These are phyloP conservation scores for Hylodesmum podocarpum DNA, from an alignment of 306 rosid species.

Conservation along the genomic window DNA sequence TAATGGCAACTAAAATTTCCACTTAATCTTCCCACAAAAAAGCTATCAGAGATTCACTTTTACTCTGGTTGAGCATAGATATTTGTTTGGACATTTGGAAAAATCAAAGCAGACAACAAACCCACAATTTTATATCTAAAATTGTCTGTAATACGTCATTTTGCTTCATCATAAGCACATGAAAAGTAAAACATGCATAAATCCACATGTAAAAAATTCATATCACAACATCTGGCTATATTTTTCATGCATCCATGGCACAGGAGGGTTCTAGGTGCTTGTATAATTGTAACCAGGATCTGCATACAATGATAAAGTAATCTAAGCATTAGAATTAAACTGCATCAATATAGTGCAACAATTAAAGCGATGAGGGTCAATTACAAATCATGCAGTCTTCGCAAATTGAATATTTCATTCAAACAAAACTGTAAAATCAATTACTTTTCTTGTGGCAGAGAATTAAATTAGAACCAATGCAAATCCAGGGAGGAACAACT, in stretches of 20 bases:
- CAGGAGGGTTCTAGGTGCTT: not conserved
- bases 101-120: not conserved
- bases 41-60: not conserved
- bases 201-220: not conserved
- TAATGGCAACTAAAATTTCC: not conserved
- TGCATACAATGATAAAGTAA: not conserved
- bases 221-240: not conserved
- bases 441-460: not conserved
- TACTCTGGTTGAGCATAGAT: not conserved
- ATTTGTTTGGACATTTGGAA: not conserved
- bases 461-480: not conserved
- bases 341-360: not conserved
- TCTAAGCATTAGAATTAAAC: conserved; percentile 12
- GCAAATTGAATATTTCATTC: conserved; percentile 1
- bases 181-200: not conserved
- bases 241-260: not conserved
- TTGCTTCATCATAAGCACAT: not conserved
- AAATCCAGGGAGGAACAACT: not conserved
- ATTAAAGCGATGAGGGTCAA: not conserved
- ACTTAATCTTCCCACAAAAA: not conserved
- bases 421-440: conserved; percentile 12
- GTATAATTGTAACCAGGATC: not conserved
- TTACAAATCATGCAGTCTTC: not conserved
- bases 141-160: conserved; percentile 5
- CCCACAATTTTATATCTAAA: not conserved